Base-by-base conservation (phyloP, 2,329 filamentous ascomycete genomes). In the Cladosporium sp. region DNA sequence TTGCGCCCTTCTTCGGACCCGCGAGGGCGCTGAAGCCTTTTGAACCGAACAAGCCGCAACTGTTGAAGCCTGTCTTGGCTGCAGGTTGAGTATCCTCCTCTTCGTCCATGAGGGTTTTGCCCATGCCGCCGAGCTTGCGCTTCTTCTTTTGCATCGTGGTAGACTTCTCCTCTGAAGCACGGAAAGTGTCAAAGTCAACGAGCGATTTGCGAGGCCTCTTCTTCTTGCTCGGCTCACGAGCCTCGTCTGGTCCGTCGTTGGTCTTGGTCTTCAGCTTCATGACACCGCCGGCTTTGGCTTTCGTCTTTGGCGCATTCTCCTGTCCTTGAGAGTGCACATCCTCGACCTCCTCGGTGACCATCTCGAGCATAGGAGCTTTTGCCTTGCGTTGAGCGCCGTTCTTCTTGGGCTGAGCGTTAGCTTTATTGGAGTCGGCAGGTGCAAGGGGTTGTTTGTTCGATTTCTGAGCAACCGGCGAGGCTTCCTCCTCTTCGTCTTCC, bases 161-260 rank as follows among this genome's bases (percentile, higher is more conserved):
- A 33, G 55, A 59, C 3, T 59, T 57, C 31, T 67, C 65, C 9
- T 64, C 60, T 46, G 65, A 63, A 3, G 59, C 54, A 34, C 61
- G 61, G 59, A 70, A 70, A 7, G 67, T 62, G 2, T 64, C 63
- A 48, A 70, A 77, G 7, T 73, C 72, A 62, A 73, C 71, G 53
- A 78, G 70, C 3, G 73, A 74, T 55, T 77, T 77, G 60, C 74
- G 72, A 18, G 63, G 62, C 55, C 63, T 63, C 34, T 59, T 56
- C 45, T 66, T 66, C 57, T 73, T 73, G 49, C 68, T 59, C 43
- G 68, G 70, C n/a, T 64, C 64, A 8, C 52, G 59, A 14, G 61
- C 52, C 35, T 61, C 35, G 59, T 56, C 54, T 53, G 44, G 64
- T 46, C 65, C 67, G 35, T 68, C 63, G 37, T 57, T 56, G 19